phyloP scores from a whole-genome alignment of 257 asterid genomes.

The Pogostemon cablin region DNA sequence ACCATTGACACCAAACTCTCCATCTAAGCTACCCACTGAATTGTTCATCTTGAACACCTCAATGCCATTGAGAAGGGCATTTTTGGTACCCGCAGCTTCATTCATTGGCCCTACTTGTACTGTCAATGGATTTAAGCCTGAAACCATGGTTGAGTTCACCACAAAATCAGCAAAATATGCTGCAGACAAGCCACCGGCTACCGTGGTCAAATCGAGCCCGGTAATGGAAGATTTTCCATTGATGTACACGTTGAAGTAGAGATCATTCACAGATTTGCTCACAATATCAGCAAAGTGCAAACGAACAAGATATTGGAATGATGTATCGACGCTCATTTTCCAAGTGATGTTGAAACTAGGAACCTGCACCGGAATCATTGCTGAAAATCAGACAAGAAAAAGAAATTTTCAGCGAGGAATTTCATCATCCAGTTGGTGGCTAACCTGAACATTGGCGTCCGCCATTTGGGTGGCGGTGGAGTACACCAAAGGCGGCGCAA shows the following conservation, averaged over 20 bases:
- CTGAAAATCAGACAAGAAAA: background rate
- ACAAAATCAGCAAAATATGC: constrained; percentile 66
- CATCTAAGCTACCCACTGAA: constrained; percentile 69
- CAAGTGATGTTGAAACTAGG: constrained; percentile 83
- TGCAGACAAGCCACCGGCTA: constrained; percentile 46
- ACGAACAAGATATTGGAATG: constrained; percentile 73
- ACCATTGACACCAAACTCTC: constrained; percentile 58
- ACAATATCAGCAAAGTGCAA: constrained; percentile 86
- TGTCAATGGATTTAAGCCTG: constrained; percentile 43
- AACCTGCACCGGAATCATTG: constrained; percentile 23
- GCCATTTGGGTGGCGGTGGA: constrained; percentile 83
- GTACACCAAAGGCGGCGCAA: constrained; percentile 80
- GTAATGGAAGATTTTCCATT: constrained; percentile 66
- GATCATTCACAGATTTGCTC: constrained; percentile 74
- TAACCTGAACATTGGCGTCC: constrained; percentile 54
- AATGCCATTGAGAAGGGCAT: constrained; percentile 66
- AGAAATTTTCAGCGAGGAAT: background rate
- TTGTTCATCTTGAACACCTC: constrained; percentile 73
- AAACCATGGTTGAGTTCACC: constrained; percentile 61
- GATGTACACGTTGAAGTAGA: constrained; percentile 82
- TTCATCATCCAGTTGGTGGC: background rate
- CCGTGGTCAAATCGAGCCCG: constrained; percentile 55
- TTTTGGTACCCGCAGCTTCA: constrained; percentile 52
- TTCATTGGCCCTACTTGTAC: constrained; percentile 62
- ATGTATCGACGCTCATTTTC: constrained; percentile 60